Conservation (phyloP, 2,329 filamentous ascomycete species). For the Trichocomaceae sp. region DNA sequence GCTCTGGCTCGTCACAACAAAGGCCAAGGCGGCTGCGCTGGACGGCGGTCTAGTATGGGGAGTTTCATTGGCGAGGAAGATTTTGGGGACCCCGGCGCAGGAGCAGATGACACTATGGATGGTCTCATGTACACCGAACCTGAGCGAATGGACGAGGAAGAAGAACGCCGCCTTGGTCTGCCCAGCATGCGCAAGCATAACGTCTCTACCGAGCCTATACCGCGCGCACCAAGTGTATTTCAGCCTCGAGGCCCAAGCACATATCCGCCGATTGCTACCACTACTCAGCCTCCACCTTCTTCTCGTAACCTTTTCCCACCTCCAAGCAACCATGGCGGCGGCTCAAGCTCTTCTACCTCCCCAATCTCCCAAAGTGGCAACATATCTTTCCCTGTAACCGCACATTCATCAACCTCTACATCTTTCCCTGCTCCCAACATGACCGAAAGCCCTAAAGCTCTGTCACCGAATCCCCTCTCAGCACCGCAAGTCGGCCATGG, state of each 20-base stretch:
- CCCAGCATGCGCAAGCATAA: constrained; percentile 68
- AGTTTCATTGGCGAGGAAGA: constrained; percentile 77
- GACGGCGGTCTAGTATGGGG: constrained; percentile 77
- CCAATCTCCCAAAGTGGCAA: constrained; percentile 41
- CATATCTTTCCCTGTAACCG: constrained; percentile 35
- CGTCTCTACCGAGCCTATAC: constrained; percentile 45
- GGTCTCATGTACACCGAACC: constrained; percentile 54
- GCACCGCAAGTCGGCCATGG: constrained; percentile 31
- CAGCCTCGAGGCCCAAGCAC: constrained; percentile 66
- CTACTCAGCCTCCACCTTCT: constrained; percentile 42
- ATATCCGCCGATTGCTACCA: constrained; percentile 64
- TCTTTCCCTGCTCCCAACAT: constrained; percentile 63
- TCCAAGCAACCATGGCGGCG: constrained; percentile 48
- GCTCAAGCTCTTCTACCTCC: constrained; percentile 51
- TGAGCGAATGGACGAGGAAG: constrained; percentile 45
- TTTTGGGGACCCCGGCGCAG: constrained; percentile 41
- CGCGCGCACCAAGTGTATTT: constrained; percentile 38
- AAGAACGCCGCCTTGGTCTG: constrained; percentile 46
- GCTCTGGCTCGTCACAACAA: constrained; percentile 92
- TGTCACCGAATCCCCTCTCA: constrained; percentile 46
- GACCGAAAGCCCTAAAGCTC: constrained; percentile 80
- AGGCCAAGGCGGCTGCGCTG: constrained; percentile 89
- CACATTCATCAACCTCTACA: constrained; percentile 46
- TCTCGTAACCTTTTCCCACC: constrained; percentile 58
- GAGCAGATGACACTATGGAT: constrained; percentile 55